These are phyloP conservation scores for Dioscorea alata DNA, from an alignment of 106 monocot species.

Conservation along the genomic window DNA sequence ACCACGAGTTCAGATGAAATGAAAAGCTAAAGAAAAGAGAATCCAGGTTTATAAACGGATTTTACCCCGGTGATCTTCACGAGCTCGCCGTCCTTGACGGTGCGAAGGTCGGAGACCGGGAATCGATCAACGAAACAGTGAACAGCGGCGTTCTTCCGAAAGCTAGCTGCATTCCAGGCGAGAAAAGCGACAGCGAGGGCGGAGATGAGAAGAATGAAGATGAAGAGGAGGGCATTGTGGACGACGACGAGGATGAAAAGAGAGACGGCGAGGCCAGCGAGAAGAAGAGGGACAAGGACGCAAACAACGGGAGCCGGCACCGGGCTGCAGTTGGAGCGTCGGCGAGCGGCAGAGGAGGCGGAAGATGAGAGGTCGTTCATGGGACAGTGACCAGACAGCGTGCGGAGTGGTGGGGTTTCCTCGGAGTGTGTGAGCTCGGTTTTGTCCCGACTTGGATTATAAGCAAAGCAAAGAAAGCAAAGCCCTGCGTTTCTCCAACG, in stretches of 20 bases:
- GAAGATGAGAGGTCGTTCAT: constrained; percentile 45
- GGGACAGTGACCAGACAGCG: not conserved
- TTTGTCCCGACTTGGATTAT: too few relatives aligned
- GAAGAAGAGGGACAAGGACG: constrained; percentile 42
- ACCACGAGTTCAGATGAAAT: not conserved
- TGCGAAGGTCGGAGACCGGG: constrained; percentile 40
- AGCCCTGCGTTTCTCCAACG: too few relatives aligned
- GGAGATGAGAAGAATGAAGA: constrained; percentile 45
- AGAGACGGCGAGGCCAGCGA: constrained; percentile 45
- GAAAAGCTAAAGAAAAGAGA: not conserved
- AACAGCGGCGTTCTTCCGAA: constrained; percentile 18
- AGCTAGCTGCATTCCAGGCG: constrained; percentile 43
- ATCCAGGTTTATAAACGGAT: not conserved
- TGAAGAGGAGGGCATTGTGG: constrained; percentile 55
- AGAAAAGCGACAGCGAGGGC: constrained; percentile 38
- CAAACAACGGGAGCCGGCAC: constrained; percentile 33
- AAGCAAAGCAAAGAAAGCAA: too few relatives aligned
- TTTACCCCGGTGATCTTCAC: constrained; percentile 86
- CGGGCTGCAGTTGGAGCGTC: constrained; percentile 21
- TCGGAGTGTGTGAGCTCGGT: too few relatives aligned
- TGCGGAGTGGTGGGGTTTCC: too few relatives aligned
- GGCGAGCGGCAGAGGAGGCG: constrained; percentile 7
- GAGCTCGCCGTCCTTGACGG: constrained; percentile 54
- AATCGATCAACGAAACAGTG: constrained; percentile 45
- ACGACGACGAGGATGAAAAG: constrained; percentile 66